A percentile compares a stretch with the other conserved stretches of the same genome.
phyloP scores from a whole-genome alignment of 805 yeast species.

The Starmera dryadoides region DNA sequence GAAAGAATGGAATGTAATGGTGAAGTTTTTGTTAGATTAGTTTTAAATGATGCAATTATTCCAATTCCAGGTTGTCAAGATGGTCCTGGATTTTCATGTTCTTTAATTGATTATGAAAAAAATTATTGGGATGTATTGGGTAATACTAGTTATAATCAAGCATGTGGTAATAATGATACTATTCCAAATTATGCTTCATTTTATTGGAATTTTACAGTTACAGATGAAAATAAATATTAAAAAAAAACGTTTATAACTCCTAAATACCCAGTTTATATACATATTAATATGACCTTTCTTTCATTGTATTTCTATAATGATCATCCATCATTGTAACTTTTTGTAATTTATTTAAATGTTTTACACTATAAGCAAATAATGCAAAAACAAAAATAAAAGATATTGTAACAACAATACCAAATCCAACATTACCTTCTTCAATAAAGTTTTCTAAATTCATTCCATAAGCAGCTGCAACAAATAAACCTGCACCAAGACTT shows the following conservation, averaged over 20 bases:
- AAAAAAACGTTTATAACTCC: too few species aligned
- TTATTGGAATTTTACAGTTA: conserved; percentile 14
- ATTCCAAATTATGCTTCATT: conserved; percentile 12
- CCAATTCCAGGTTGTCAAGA: conserved; percentile 40
- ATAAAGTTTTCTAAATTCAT: conserved; percentile 93
- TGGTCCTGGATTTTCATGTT: conserved; percentile 51
- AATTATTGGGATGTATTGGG: conserved; percentile 24
- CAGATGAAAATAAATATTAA: too few species aligned
- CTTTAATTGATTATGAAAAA: conserved; percentile 25
- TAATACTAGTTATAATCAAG: conserved; percentile 21
- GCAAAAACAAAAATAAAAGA: conserved; percentile 35
- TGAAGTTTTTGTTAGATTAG: conserved; percentile 36
- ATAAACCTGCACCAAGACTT: conserved; percentile 74
- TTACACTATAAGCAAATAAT: conserved; percentile 48
- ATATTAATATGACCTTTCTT: neutral
- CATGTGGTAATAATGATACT: conserved; percentile 22
- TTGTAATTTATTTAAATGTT: conserved; percentile 56
- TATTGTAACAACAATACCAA: conserved; percentile 36
- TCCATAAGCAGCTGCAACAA: conserved; percentile 84
- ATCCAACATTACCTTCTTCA: conserved; percentile 75
- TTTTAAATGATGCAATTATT: conserved; percentile 47
- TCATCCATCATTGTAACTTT: conserved; percentile 62
- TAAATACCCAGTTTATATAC: too few species aligned
- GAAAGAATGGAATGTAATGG: conserved; percentile 39
- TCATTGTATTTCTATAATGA: conserved; percentile 4